Percentiles rank a stretch among this genome's conserved stretches.
phyloP scores from a whole-genome alignment of 1,284 basidiomycete genomes.

The Cryptococcus sp. region DNA sequence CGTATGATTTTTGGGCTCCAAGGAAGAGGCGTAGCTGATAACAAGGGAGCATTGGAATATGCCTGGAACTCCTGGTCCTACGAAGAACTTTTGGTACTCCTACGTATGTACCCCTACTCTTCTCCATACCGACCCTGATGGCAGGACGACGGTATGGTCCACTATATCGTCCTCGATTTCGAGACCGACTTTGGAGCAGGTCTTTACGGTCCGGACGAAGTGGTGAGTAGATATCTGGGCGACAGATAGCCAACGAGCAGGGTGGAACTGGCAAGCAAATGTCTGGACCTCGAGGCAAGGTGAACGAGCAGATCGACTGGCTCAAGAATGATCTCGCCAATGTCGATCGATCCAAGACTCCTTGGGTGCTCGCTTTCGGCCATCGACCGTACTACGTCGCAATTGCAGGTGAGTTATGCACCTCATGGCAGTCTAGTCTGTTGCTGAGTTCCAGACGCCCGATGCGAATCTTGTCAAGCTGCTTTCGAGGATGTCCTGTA shows the following conservation, averaged over 20 bases:
- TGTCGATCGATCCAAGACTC: slow-evolving; percentile 42
- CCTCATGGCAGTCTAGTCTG: not conserved
- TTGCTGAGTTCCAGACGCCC: slow-evolving; percentile 7
- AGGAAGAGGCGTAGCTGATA: slow-evolving; percentile 1
- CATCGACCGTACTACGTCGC: slow-evolving; percentile 29
- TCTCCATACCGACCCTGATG: not conserved
- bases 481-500: slow-evolving; percentile 41
- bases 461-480: slow-evolving; percentile 26
- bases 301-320: slow-evolving; percentile 24
- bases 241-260: not conserved
- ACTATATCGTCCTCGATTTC: slow-evolving; percentile 25
- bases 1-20: not conserved
- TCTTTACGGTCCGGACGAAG: slow-evolving; percentile 17
- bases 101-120: slow-evolving; percentile 7
- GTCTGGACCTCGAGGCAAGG: slow-evolving; percentile 9
- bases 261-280: slow-evolving; percentile 22
- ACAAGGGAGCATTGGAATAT: slow-evolving; percentile 34
- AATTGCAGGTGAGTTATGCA: not conserved
- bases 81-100: slow-evolving; percentile 36
- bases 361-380: slow-evolving; percentile 41
- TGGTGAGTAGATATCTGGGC: not conserved
- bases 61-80: slow-evolving; percentile 19
- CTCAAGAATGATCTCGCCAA: slow-evolving; percentile 30
- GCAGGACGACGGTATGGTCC: slow-evolving; percentile 17
- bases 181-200: slow-evolving; percentile 29